Percentiles rank a stretch among this genome's conserved stretches.
phyloP scores from a whole-genome alignment of 176 grass and related monocot species.

The Zoysia pacifica region DNA sequence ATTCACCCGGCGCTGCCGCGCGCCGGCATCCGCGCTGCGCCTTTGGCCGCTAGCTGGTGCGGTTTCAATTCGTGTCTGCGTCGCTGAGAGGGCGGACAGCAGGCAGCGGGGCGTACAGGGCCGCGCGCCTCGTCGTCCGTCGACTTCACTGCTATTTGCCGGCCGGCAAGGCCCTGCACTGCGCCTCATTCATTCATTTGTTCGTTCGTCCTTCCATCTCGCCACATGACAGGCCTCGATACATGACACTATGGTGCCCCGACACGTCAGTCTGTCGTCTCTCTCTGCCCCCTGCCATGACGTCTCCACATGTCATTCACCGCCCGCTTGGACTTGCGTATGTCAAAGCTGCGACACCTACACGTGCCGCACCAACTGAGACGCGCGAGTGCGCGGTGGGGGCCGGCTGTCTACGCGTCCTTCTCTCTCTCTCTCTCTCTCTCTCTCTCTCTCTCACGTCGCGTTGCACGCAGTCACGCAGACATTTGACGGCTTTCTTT shows the following conservation, averaged over 20 bases:
- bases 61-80: neutral
- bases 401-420: neutral
- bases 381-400: slow-evolving; percentile 21
- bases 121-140: slow-evolving; percentile 7
- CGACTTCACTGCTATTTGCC: slow-evolving; percentile 38
- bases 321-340: slow-evolving; percentile 32
- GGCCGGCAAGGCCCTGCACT: neutral
- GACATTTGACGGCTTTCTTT: slow-evolving; percentile 3
- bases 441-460: neutral
- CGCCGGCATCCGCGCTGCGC: neutral
- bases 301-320: slow-evolving; percentile 28
- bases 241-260: neutral
- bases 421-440: neutral
- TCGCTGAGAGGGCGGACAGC: too few species aligned
- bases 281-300: neutral
- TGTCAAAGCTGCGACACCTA: slow-evolving; percentile 32
- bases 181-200: slow-evolving; percentile 2
- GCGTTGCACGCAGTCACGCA: neutral
- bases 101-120: neutral
- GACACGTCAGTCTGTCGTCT: neutral
- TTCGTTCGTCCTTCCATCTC: neutral
- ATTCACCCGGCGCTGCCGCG: slow-evolving; percentile 1
- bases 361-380: slow-evolving; percentile 45
- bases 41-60: neutral
- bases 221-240: neutral